Evolutionary conservation across 441 rosid species (phyloP), one percentile per base, ranked within the genome.

Genomic region (Erysimum pusillum): DNA sequence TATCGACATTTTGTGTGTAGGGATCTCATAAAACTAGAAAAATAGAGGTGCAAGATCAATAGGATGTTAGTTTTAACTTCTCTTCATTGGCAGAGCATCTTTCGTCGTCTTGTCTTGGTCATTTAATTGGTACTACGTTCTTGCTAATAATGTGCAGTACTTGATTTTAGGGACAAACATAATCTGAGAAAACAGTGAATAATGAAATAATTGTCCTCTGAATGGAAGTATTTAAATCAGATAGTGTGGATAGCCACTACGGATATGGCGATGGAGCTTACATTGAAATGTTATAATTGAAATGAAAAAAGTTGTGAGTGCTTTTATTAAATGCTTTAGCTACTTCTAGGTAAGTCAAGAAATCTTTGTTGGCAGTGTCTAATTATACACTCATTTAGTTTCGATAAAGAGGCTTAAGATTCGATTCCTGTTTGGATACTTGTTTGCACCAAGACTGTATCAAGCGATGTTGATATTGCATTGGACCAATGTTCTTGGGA

Each of bases 361-460:
- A 25, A 25, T 25, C 28, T 25, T 25, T 25, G 28, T 25, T 25
- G 28, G 28, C 28, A 25, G 28, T 25, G 28, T 25, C 3, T 25
- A 25, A 25, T 25, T 25, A 25, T 25, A 25, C 28, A 25, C 28
- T 25, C 28, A 3, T 25, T 25, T 61, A 28, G 61, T 39, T 38
- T 63, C 15, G 3, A 12, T 7, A 25, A 3, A 44, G 39, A 53
- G 10, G 15, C 36, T 64, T 41, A 53, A 52, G 17, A 45, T 42
- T 32, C 44, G 13, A 1, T 32, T 62, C 59, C 1, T 60, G 36
- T 59, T 3, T 67, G 56, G 56, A 41, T 42, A 25, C 69, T 53
- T 61, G 64, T 34, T 62, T 68, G 54, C 41, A 20, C 48, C 28
- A 76, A 76, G 38, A 14, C 17, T 39, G 12, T 17, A 32, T 22